A percentile compares a stretch with the other conserved stretches of the same genome.
phyloP scores from a whole-genome alignment of 2,329 filamentous ascomycete species.

The Colletotrichum cordylinicola region DNA sequence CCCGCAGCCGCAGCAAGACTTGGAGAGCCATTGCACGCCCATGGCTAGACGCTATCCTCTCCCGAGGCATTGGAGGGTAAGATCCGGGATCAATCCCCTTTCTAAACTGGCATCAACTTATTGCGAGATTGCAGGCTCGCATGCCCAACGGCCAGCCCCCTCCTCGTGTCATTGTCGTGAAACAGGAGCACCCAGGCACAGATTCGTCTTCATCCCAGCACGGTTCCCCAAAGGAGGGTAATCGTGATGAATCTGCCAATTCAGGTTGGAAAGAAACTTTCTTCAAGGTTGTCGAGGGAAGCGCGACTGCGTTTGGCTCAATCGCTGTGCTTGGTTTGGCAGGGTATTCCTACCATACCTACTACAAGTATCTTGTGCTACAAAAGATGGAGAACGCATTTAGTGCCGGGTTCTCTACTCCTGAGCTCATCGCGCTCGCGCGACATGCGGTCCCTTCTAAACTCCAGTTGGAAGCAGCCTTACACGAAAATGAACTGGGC shows the following conservation, averaged over 20 bases:
- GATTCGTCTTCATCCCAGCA: not conserved
- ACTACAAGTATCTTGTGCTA: conserved; percentile 89
- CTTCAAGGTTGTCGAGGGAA: conserved; percentile 73
- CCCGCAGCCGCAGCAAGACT: not conserved
- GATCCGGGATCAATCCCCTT: not conserved
- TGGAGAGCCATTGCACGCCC: not conserved
- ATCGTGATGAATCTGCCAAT: not conserved
- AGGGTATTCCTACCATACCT: conserved; percentile 79
- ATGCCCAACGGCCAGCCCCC: not conserved
- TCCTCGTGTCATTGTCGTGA: not conserved
- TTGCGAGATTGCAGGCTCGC: not conserved
- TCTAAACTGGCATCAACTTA: not conserved
- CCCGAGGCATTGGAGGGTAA: not conserved
- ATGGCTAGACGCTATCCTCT: not conserved
- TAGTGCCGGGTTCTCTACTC: conserved; percentile 86
- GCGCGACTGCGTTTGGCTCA: conserved; percentile 77
- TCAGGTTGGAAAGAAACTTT: not conserved
- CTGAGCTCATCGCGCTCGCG: conserved; percentile 77
- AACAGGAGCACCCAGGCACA: not conserved
- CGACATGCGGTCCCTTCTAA: conserved; percentile 56
- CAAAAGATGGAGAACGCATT: conserved; percentile 93
- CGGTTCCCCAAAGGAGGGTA: not conserved
- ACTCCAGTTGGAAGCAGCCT: conserved; percentile 25
- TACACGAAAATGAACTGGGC: conserved; percentile 32
- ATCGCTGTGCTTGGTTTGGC: conserved; percentile 74